A percentile compares a stretch with the other conserved stretches of the same genome.
These are phyloP conservation scores for Colletotrichum scovillei DNA, from an alignment of 2,329 filamentous ascomycete species.

Conservation along the genomic window DNA sequence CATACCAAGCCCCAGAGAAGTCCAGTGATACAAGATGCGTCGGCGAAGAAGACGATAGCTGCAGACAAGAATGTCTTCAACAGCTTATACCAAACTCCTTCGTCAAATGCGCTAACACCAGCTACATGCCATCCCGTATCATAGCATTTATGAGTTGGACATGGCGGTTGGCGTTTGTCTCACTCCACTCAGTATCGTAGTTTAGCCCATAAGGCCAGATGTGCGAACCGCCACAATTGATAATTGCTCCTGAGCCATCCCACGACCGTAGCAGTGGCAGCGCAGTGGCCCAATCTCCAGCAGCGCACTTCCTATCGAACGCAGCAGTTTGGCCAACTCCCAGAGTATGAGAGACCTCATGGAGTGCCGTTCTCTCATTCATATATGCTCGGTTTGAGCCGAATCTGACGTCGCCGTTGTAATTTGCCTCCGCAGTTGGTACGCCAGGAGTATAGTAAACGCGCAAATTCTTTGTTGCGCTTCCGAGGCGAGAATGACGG, in stretches of 20 bases:
- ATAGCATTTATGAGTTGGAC: conserved; percentile 57
- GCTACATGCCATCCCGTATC: conserved; percentile 53
- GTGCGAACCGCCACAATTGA: conserved; percentile 53
- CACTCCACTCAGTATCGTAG: conserved; percentile 57
- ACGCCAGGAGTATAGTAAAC: conserved; percentile 57
- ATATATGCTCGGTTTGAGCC: conserved; percentile 58
- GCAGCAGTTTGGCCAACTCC: conserved; percentile 57
- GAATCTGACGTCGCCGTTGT: conserved; percentile 59
- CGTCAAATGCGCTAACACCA: no score
- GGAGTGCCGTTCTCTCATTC: conserved; percentile 60
- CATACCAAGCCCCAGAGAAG: no score
- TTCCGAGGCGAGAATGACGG: conserved; percentile 50
- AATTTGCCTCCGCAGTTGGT: conserved; percentile 59
- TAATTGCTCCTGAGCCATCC: conserved; percentile 50
- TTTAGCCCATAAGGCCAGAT: conserved; percentile 56
- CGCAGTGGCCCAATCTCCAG: conserved; percentile 54
- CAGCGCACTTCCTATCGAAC: conserved; percentile 52
- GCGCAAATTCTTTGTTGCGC: conserved; percentile 51
- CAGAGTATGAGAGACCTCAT: conserved; percentile 60
- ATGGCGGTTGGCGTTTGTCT: conserved; percentile 56
- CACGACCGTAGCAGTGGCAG: conserved; percentile 51
- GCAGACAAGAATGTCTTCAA: no score
- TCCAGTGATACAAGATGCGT: no score
- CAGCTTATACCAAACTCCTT: no score
- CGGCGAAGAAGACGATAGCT: no score